These are phyloP conservation scores for Usnea hakonensis DNA, from an alignment of 495 filamentous ascomycete species.

Conservation along the genomic window DNA sequence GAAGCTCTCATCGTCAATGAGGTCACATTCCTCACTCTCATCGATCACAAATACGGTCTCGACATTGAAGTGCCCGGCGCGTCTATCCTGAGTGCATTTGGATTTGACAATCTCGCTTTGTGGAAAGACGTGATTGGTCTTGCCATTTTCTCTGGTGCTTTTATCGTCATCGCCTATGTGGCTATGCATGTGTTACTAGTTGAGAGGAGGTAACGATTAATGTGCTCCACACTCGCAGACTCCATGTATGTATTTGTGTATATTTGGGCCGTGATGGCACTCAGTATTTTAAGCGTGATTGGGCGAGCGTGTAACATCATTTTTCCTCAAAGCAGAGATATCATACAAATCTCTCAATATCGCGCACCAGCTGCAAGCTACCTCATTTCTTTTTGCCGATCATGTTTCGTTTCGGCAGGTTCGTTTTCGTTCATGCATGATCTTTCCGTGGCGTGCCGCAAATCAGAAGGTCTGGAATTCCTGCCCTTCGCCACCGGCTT, in stretches of 20 bases:
- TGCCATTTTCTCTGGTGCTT: slow-evolving; percentile 70
- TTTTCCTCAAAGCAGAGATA: background rate
- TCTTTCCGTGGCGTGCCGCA: background rate
- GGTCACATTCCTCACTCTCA: slow-evolving; percentile 78
- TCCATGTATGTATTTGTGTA: background rate
- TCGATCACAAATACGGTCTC: slow-evolving; percentile 89
- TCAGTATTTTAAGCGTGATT: background rate
- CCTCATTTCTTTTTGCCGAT: background rate
- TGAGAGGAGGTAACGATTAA: slow-evolving; percentile 62
- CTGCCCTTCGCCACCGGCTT: background rate
- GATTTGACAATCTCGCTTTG: slow-evolving; percentile 74
- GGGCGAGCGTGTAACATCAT: background rate
- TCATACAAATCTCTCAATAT: background rate
- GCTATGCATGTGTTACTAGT: slow-evolving; percentile 93
- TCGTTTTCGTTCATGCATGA: background rate
- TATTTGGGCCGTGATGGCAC: background rate
- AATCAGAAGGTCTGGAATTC: background rate
- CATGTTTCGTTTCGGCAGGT: background rate
- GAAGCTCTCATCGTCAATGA: slow-evolving; percentile 97
- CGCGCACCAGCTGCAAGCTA: background rate
- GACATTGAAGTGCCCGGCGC: slow-evolving; percentile 95
- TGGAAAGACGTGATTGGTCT: slow-evolving; percentile 82
- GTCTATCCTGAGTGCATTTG: slow-evolving; percentile 87
- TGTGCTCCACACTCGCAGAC: background rate
- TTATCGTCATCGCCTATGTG: slow-evolving; percentile 79